These are phyloP conservation scores for Coix lacrymajobi DNA, from an alignment of 176 grass and related monocot genomes.

Conservation along the genomic window DNA sequence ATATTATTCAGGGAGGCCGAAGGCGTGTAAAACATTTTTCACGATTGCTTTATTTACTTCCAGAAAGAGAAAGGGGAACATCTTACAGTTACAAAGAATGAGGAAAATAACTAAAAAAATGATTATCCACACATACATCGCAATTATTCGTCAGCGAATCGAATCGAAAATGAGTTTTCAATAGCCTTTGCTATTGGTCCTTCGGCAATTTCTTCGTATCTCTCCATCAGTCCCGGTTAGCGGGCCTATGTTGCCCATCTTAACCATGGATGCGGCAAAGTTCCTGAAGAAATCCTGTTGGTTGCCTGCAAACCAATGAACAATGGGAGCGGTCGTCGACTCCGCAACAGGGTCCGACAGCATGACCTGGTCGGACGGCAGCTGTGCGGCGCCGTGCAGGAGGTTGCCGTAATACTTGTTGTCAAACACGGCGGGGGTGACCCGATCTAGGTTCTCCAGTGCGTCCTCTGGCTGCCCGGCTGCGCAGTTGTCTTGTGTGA, in stretches of 20 bases:
- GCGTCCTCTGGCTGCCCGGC: neutral
- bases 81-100: neutral
- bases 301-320: slow-evolving; percentile 22
- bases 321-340: slow-evolving; percentile 11
- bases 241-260: slow-evolving; percentile 49
- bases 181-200: slow-evolving; percentile 28
- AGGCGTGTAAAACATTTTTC: neutral
- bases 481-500: slow-evolving; percentile 16
- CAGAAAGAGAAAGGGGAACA: neutral
- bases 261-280: slow-evolving; percentile 44
- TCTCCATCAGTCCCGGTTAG: slow-evolving; percentile 32
- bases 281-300: slow-evolving; percentile 33
- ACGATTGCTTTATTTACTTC: neutral
- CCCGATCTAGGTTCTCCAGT: slow-evolving; percentile 41
- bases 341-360: neutral
- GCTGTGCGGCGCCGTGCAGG: slow-evolving; percentile 10
- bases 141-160: neutral
- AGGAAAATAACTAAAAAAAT: neutral
- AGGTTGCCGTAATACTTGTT: slow-evolving; percentile 50
- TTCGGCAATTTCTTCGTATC: slow-evolving; percentile 40
- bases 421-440: slow-evolving; percentile 41
- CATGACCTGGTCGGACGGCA: slow-evolving; percentile 43
- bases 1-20: no score
- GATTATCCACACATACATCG: neutral
- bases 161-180: neutral